phyloP scores from a whole-genome alignment of 805 yeast genomes.

The Blastobotrys attinorum region DNA sequence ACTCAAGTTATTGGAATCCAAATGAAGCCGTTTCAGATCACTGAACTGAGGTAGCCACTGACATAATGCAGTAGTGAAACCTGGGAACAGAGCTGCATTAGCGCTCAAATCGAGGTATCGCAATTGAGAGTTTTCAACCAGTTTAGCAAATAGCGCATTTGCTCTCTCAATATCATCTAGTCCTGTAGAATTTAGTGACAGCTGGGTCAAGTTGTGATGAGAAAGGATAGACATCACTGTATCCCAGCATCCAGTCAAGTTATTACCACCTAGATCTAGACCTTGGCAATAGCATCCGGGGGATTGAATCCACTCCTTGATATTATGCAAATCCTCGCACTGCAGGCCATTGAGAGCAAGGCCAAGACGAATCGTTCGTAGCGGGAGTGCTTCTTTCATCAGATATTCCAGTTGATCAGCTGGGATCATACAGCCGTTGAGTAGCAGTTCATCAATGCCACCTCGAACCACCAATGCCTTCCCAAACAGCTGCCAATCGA shows the following conservation, averaged over 20 bases:
- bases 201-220: slow-evolving; percentile 32
- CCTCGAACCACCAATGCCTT: slow-evolving; percentile 61
- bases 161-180: slow-evolving; percentile 35
- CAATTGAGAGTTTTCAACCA: slow-evolving; percentile 43
- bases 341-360: slow-evolving; percentile 66
- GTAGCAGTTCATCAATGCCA: slow-evolving; percentile 69
- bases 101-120: slow-evolving; percentile 70
- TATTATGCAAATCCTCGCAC: slow-evolving; percentile 46
- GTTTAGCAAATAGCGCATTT: slow-evolving; percentile 45
- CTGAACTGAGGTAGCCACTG: slow-evolving; percentile 63
- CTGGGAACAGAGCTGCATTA: slow-evolving; percentile 60
- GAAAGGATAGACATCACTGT: slow-evolving; percentile 12
- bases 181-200: slow-evolving; percentile 61
- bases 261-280: slow-evolving; percentile 79
- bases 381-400: slow-evolving; percentile 47
- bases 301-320: slow-evolving; percentile 52
- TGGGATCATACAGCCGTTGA: slow-evolving; percentile 66
- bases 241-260: slow-evolving; percentile 26
- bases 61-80: slow-evolving; percentile 47
- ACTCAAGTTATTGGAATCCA: slow-evolving; percentile 59
- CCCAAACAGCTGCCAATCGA: slow-evolving; percentile 76
- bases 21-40: slow-evolving; percentile 54
- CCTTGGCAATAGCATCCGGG: slow-evolving; percentile 47
- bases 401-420: slow-evolving; percentile 45
- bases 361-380: slow-evolving; percentile 57